Evolutionary conservation across 257 asterid species (phyloP).

Genomic region (Capsicum rhomboideum): DNA sequence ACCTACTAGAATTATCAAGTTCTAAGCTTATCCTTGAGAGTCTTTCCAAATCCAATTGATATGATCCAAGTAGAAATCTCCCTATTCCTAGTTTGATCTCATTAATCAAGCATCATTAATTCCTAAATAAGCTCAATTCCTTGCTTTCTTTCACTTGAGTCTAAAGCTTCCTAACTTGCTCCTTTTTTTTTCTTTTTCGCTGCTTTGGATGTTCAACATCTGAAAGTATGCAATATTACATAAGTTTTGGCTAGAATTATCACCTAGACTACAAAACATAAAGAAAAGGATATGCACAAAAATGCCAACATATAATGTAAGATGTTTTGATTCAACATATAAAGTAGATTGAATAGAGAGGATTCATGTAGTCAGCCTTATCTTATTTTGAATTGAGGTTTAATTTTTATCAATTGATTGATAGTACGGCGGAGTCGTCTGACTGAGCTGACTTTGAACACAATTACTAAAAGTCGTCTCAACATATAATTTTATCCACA

Average conservation of each 20-base stretch:
- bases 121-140: background rate
- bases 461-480: background rate
- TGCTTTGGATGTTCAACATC: background rate
- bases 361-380: background rate
- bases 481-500: background rate
- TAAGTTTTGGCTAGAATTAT: background rate
- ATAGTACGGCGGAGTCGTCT: background rate
- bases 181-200: background rate
- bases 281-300: background rate
- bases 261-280: background rate
- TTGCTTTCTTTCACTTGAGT: background rate
- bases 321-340: no score
- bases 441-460: background rate
- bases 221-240: background rate
- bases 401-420: background rate
- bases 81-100: background rate
- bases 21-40: background rate
- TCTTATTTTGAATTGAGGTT: background rate
- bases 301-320: no score
- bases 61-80: no score
- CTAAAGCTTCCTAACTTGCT: background rate
- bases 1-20: no score
- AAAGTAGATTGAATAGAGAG: background rate
- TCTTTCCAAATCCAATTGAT: no score
- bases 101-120: no score